A percentile compares a stretch with the other conserved stretches of the same genome.
Conservation (phyloP, 805 yeast genomes). For the Saccharomycopsis schoenii region DNA sequence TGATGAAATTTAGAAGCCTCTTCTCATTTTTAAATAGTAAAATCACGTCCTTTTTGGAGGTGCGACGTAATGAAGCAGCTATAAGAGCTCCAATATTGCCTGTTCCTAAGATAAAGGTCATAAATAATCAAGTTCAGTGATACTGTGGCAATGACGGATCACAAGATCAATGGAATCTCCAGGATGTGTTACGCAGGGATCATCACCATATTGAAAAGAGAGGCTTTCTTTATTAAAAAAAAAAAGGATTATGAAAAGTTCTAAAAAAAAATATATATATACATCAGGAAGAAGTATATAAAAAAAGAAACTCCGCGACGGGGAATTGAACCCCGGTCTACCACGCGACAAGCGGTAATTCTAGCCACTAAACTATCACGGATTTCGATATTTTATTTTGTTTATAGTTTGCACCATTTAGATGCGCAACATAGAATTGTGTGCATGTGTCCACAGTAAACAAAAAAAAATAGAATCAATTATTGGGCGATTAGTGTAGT, state of each 20-base stretch:
- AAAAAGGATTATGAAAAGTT: not conserved
- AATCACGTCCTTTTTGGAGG: constrained; percentile 22
- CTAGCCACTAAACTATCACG: constrained; percentile 32
- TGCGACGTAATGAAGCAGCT: constrained; percentile 33
- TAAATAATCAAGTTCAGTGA: not conserved
- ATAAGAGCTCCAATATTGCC: constrained; percentile 25
- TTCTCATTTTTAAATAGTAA: constrained; percentile 27
- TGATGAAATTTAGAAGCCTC: constrained; percentile 25
- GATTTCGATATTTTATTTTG: constrained; percentile 13
- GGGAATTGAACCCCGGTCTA: constrained; percentile 20
- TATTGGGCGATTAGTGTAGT: constrained; percentile 12
- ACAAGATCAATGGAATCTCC: not conserved
- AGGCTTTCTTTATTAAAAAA: too few species aligned
- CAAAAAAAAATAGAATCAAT: too few species aligned
- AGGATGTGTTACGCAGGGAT: not conserved
- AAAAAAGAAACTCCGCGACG: constrained; percentile 18
- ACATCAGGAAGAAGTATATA: too few species aligned
- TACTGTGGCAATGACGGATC: not conserved
- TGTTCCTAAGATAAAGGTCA: constrained; percentile 15
- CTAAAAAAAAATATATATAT: not conserved
- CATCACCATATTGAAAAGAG: too few species aligned
- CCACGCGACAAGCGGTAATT: constrained; percentile 29
- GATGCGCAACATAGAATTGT: too few species aligned
- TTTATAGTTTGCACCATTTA: too few species aligned
- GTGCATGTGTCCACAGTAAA: too few species aligned